Evolutionary conservation across 2,329 filamentous ascomycete species (phyloP).

Genomic region (Cordyceps cicadae): DNA sequence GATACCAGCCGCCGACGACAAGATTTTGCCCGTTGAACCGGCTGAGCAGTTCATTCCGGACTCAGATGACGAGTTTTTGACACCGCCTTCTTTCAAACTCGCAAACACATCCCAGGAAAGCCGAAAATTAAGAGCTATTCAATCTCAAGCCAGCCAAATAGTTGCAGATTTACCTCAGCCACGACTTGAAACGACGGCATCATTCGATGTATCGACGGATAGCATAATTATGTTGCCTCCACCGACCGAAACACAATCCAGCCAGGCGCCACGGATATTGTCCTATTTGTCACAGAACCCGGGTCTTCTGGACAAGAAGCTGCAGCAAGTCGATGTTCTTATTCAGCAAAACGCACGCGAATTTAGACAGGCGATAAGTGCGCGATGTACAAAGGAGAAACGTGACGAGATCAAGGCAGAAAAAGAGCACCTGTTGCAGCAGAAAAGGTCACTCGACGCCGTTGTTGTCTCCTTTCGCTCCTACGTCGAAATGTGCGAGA

Average conservation of each 20-base stretch:
- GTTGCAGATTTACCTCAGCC: neutral
- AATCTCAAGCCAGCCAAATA: neutral
- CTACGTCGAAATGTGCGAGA: conserved; percentile 33
- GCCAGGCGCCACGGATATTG: conserved; percentile 23
- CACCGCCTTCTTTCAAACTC: conserved; percentile 30
- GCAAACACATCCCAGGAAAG: conserved; percentile 14
- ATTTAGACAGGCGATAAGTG: conserved; percentile 39
- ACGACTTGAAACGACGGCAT: neutral
- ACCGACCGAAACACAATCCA: conserved; percentile 11
- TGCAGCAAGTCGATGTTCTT: conserved; percentile 31
- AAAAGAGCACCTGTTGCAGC: conserved; percentile 38
- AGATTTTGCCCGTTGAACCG: neutral
- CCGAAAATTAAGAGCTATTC: neutral
- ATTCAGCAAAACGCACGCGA: conserved; percentile 40
- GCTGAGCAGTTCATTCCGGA: conserved; percentile 40
- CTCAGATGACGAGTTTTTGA: conserved; percentile 48
- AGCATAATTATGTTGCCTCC: neutral
- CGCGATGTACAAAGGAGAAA: conserved; percentile 36
- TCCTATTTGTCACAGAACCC: conserved; percentile 23
- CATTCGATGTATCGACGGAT: neutral
- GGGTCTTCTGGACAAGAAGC: conserved; percentile 26
- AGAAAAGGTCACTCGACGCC: conserved; percentile 36
- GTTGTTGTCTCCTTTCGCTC: conserved; percentile 34
- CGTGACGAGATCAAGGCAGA: conserved; percentile 40
- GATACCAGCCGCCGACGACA: neutral